Percentiles rank a stretch among this genome's conserved stretches.
phyloP scores from a whole-genome alignment of 257 asterid genomes.

The Osmanthus fragrans region DNA sequence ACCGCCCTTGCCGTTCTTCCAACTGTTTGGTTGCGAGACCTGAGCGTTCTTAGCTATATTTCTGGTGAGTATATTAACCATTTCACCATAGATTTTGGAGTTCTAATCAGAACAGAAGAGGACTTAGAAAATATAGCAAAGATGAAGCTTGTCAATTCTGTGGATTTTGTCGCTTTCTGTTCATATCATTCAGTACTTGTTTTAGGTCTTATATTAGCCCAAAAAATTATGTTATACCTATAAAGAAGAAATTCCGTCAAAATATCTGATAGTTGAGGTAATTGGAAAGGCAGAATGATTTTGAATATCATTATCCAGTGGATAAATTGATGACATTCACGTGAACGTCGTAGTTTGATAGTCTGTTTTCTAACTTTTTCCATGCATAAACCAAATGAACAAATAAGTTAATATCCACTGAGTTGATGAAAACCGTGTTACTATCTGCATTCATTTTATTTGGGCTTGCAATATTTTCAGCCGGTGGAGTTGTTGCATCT shows the following conservation, averaged over 20 bases:
- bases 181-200: not conserved
- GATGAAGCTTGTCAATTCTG: not conserved
- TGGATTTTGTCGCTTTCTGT: not conserved
- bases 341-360: not conserved
- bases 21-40: slow-evolving; percentile 78
- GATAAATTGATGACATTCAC: not conserved
- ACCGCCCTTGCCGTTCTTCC: slow-evolving; percentile 84
- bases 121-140: not conserved
- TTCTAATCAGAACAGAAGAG: not conserved
- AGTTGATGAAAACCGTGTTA: too few relatives aligned
- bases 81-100: not conserved
- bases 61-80: slow-evolving; percentile 61
- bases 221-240: not conserved
- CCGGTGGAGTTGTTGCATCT: slow-evolving; percentile 96
- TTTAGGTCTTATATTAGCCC: not conserved
- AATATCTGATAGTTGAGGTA: not conserved
- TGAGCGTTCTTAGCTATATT: slow-evolving; percentile 86
- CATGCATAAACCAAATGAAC: too few relatives aligned
- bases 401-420: too few relatives aligned
- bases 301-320: not conserved
- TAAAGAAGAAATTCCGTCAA: not conserved
- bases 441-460: not conserved
- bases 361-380: too few relatives aligned
- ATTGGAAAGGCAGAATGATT: not conserved
- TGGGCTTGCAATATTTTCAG: slow-evolving; percentile 39